Base-by-base conservation (phyloP, 1,284 basidiomycete genomes). In the Meira miltonrushii region DNA sequence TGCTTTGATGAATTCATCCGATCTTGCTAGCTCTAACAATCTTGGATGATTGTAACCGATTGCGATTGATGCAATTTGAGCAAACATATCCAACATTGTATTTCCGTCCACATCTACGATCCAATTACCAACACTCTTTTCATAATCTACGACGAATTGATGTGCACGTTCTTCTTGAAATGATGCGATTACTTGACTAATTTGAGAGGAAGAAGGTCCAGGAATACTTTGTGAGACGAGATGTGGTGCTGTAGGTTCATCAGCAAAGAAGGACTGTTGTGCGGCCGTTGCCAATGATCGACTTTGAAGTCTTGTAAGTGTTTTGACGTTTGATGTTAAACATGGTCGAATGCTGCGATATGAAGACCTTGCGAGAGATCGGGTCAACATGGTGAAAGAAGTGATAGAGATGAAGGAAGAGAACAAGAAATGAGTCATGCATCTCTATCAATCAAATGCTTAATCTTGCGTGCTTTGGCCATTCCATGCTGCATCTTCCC, bases 21-120 rank as follows among this genome's bases (percentile, higher is more conserved):
- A 67, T 54, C 65, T 60, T 43, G 68, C 68, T 19, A 72, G 62
- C n/a, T 62, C 60, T 23, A 55, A 74, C 12, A 83, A 72, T 43
- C 75, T 75, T 0, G 82, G 82, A 56, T 82, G 79, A 68, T 83
- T 83, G 78, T 83, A 83, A 38, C 80, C 80, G 23, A 69, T 61
- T 43, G 65, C 64, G 48, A 74, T 72, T 11, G 71, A 74, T 33
- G 79, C 79, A 39, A 80, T 80, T 70, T 84, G 83, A 2, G 81
- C 81, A 68, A 82, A 84, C 41, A 83, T 81, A 60, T 84, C 83
- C 53, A 84, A 80, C 11, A 82, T 67, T 39, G 71, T 71, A 72
- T 84, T 84, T 21, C 81, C 82, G 65, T 84, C 83, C 1, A 80
- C 83, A 60, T 84, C 83, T 51, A 80, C 80, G 43, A 84, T 69